Base-by-base conservation (phyloP, 345 rosid species). In the Durio zibethinus region DNA sequence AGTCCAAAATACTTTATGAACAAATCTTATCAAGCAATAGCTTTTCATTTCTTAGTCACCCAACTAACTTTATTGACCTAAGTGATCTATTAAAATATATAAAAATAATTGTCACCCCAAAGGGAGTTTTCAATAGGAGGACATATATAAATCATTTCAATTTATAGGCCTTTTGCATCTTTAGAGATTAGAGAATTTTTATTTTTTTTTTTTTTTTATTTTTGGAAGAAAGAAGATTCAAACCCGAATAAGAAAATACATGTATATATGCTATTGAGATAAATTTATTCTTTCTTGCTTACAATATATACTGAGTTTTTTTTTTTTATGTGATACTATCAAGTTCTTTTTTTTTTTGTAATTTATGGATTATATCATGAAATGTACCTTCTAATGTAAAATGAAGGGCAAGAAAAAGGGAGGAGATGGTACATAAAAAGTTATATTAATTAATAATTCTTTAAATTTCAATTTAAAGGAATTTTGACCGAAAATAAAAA, bases 11-110 rank as follows among this genome's bases (percentile, higher is more conserved):
- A n/a, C 38, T 47, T 31, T 27, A 6, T 8, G 40, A 47, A 47
- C 14, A 31, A 31, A 31, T 29, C 54, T 68, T 68, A 42, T 21
- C 31, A 67, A 40, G 33, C 23, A 67, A 21, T 38, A 15, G 72
- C 2, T 4, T 29, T 57, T 47, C 3, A 25, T 47, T 45, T 68
- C n/a, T 25, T 27, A 27, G 3, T 69, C 73, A 47, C 40, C 56
- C 27, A 45, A 47, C 73, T 69, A 45, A 47, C 73, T 69, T 47
- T 69, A 27, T 69, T 47, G 40, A 69, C 57, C 57, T 7, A 69
- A 8, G 73, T 15, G 20, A 15, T 15, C 9, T 69, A 21, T 40
- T 14, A 21, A 66, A 11, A 43, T 27, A 27, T 25, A 45, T 25
- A 8, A 47, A 47, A 47, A 27, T 15, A 27, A 15, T 27, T 69